Evolutionary conservation across 2,329 filamentous ascomycete genomes (phyloP), one percentile per base, ranked within the genome.

Genomic region (Aspergillus pseudoglaucus): DNA sequence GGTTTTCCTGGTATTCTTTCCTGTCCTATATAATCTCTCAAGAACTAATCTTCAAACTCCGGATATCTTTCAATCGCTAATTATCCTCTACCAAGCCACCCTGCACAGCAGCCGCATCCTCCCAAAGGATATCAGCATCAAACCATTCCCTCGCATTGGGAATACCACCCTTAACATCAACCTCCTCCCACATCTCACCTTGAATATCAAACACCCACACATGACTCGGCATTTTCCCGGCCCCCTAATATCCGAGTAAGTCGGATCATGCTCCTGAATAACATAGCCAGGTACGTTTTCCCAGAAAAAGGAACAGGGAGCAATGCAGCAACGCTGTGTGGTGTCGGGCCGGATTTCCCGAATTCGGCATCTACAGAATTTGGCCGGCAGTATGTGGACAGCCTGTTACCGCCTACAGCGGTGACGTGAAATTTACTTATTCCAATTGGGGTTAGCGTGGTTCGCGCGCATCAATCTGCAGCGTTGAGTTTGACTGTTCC

Each of bases 241-340:
- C 77, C 1, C 77, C 78, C 42, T 72, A 71, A 57, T 81, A 77
- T 0, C 77, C 78, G 7, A 78, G 57, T 1, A 68, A 48, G 74
- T 78, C 0, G 77, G 78, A 58, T 80, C 76, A 2, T 65, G 67
- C 56, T 81, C 3, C 78, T 77, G 53, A 81, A 80, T 45, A 78
- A 37, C 0, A 76, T 80, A 2, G 80, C 57, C 10, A 80, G 58
- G 39, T 59, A 68, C 4, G 61, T 39, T 33, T 65, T 68, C 0
- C 63, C 66, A 0, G 4, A 47, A 0, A 76, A 48, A 9, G 49
- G 50, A 2, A 79, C 44, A 2, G 75, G 60, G 1, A 80, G 50
- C 38, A 81, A 55, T 3, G 63, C 60, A 30, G 69, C 68, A 3
- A 81, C 78, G 54, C 78, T 81, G 0, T 78, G 65, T 1, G 76